Evolutionary conservation across 768 basidiomycete genomes (phyloP).

Genomic region (Tylopilus rubrobrunneus): DNA sequence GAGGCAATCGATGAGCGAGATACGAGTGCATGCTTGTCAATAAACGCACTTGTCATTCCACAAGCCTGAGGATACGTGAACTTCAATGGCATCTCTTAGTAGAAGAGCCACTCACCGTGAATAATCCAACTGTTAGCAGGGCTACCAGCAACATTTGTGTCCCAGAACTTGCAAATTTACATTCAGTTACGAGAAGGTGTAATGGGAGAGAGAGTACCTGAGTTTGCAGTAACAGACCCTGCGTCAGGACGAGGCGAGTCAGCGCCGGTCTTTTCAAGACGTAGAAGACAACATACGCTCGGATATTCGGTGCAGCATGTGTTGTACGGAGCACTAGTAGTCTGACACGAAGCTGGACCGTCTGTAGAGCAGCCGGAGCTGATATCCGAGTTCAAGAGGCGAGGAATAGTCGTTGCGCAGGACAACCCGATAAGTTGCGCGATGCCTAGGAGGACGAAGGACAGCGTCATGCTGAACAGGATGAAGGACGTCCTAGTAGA

Average conservation of each 20-base stretch:
- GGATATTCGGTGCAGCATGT: slow-evolving; percentile 67
- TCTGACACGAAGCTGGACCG: slow-evolving; percentile 52
- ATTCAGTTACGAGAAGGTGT: background rate
- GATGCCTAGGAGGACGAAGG: slow-evolving; percentile 16
- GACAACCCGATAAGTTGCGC: slow-evolving; percentile 20
- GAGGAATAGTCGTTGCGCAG: slow-evolving; percentile 5
- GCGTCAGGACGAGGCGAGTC: background rate
- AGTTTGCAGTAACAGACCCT: slow-evolving; percentile 61
- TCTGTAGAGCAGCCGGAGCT: slow-evolving; percentile 53
- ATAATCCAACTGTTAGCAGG: slow-evolving; percentile 71
- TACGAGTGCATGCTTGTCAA: background rate
- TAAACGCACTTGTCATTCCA: slow-evolving; percentile 60
- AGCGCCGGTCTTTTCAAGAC: background rate
- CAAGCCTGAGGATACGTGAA: slow-evolving; percentile 39
- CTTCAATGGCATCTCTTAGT: background rate
- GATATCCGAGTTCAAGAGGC: slow-evolving; percentile 31
- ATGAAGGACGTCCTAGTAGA: background rate
- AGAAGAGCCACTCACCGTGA: slow-evolving; percentile 47
- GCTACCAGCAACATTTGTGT: slow-evolving; percentile 58
- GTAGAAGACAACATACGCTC: slow-evolving; percentile 40
- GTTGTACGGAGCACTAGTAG: slow-evolving; percentile 31
- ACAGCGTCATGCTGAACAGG: slow-evolving; percentile 4
- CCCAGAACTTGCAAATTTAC: slow-evolving; percentile 56
- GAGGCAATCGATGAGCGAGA: background rate
- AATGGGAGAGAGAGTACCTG: slow-evolving; percentile 33